Evolutionary conservation across 1,284 basidiomycete species (phyloP), one percentile per base, ranked within the genome.

Genomic region (Exobasidium cylindrosporum): DNA sequence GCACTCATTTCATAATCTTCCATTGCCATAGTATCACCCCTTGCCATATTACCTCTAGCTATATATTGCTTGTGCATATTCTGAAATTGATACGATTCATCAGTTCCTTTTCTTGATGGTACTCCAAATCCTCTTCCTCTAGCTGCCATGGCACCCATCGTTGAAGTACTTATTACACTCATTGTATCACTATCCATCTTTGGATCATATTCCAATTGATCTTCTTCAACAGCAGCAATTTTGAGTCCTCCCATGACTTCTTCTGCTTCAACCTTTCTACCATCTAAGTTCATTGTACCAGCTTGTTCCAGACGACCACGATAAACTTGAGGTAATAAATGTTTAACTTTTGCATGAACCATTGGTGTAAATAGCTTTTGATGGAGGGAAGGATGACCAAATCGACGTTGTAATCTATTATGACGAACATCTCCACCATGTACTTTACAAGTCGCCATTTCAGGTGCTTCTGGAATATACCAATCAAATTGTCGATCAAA

Each of bases 371-470:
- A 74, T 17, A 79, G 68, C 52, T 69, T 69, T 32, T 76, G 67
- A 60, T 76, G 70, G 3, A 79, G 60, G 45, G 70, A 68, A 0
- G 76, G 76, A 45, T 79, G 75, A n/a, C 77, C 77, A 60, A 79
- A 79, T 29, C 77, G 74, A 10, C 75, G 68, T 61, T 71, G 70
- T 26, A 79, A 63, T 31, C 70, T 72, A 56, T 77, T 64, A 61
- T 74, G 68, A 23, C 72, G 67, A 5, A 68, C 66, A 57, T 77
- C 74, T 24, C 72, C 67, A 5, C 60, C 65, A 58, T 77, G 74
- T 3, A 70, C 64, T 54, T 67, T 65, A 54, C 61, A 59, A 21
- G 60, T 58, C 1, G 75, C 68, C 4, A 76, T 62, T 52, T 78
- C 77, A 52, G 67, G 61, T 30, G 73, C 64, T 32, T 69, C 64